phyloP scores from a whole-genome alignment of 768 basidiomycete genomes.

The Infundibulicybe gibba region DNA sequence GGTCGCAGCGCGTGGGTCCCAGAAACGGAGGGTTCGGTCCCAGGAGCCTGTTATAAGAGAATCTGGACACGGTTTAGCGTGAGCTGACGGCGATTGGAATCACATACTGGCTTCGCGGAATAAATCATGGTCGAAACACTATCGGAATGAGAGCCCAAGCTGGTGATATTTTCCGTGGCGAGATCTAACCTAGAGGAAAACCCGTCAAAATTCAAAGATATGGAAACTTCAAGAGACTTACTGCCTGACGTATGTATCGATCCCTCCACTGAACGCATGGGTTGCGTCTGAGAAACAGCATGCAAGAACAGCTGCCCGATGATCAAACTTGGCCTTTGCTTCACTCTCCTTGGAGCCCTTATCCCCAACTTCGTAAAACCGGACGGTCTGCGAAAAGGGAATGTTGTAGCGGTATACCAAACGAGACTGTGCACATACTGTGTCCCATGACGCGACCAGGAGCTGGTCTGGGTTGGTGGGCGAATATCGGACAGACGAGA shows the following conservation, averaged over 20 bases:
- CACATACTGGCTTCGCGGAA: constrained; percentile 59
- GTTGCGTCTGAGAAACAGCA: constrained; percentile 68
- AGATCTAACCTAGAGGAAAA: constrained; percentile 66
- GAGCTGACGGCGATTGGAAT: constrained; percentile 6
- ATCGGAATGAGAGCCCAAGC: constrained; percentile 80
- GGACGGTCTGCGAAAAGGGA: constrained; percentile 27
- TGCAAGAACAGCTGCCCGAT: constrained; percentile 85
- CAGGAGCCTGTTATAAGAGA: constrained; percentile 83
- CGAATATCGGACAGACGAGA: constrained; percentile 79
- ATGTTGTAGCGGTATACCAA: constrained; percentile 2
- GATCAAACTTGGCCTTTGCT: constrained; percentile 79
- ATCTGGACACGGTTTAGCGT: constrained; percentile 38
- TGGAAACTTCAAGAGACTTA: constrained; percentile 32
- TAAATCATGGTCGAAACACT: constrained; percentile 77
- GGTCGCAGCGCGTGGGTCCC: constrained; percentile 70
- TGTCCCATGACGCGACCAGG: constrained; percentile 90
- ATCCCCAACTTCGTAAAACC: constrained; percentile 54
- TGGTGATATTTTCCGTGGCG: constrained; percentile 61
- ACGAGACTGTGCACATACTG: constrained; percentile 30
- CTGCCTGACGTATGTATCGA: constrained; percentile 83
- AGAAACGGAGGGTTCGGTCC: constrained; percentile 86
- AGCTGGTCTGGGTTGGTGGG: constrained; percentile 76
- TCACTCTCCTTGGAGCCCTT: constrained; percentile 59
- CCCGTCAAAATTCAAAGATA: neutral
- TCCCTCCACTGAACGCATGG: constrained; percentile 80